These are phyloP conservation scores for Mycena rebaudengoi DNA, from an alignment of 768 basidiomycete genomes.

Conservation along the genomic window DNA sequence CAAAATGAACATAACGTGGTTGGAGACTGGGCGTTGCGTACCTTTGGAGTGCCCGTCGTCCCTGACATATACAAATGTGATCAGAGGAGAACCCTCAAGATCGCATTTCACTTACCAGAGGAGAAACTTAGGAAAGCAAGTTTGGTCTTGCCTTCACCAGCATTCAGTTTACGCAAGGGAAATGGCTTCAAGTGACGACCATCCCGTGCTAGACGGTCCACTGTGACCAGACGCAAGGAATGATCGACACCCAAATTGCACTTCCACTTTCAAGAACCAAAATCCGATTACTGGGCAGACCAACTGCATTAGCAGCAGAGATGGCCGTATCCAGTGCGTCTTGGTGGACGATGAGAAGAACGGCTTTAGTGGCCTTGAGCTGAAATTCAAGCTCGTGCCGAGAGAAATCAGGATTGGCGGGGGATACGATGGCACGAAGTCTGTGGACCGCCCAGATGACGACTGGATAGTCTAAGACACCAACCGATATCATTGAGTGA, in stretches of 20 bases:
- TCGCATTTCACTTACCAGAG: constrained; percentile 51
- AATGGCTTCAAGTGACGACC: constrained; percentile 49
- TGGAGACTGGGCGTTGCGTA: too few species aligned
- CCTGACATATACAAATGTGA: constrained; percentile 40
- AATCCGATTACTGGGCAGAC: constrained; percentile 51
- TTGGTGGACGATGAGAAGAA: constrained; percentile 56
- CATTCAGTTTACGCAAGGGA: constrained; percentile 58
- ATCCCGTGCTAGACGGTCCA: constrained; percentile 57
- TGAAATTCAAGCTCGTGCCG: constrained; percentile 65
- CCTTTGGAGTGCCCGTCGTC: constrained; percentile 81
- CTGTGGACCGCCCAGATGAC: constrained; percentile 65
- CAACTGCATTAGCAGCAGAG: constrained; percentile 47
- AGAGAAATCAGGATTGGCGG: constrained; percentile 70
- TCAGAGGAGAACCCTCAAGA: neutral
- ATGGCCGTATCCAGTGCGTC: constrained; percentile 52
- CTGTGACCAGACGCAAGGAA: too few species aligned
- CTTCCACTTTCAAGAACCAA: constrained; percentile 49
- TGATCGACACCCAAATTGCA: too few species aligned
- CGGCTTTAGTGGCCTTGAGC: constrained; percentile 56
- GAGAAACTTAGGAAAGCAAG: constrained; percentile 78
- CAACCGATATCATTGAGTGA: neutral
- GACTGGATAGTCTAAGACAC: constrained; percentile 59
- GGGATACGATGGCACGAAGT: constrained; percentile 46
- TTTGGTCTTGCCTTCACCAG: constrained; percentile 74
- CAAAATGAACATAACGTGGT: too few species aligned